phyloP scores from a whole-genome alignment of 495 filamentous ascomycete genomes.

The Apodospora peruviana region DNA sequence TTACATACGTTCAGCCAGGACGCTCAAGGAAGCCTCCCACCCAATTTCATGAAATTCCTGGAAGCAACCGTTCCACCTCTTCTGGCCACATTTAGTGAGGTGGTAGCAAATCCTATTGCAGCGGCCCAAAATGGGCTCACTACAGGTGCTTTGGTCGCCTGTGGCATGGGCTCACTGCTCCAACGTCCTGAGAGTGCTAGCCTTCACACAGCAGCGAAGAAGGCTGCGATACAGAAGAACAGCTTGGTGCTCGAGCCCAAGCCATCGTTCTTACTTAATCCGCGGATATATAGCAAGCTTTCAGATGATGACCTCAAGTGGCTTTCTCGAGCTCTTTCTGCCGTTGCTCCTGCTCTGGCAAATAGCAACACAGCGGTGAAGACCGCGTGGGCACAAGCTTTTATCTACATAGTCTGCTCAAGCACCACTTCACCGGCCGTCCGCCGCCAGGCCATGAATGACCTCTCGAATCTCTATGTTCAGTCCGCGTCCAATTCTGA shows the following conservation, averaged over 20 bases:
- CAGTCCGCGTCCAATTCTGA: conserved; percentile 41
- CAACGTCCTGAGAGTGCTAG: conserved; percentile 36
- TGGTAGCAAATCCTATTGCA: conserved; percentile 64
- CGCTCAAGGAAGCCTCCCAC: conserved; percentile 32
- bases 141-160: conserved; percentile 64
- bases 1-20: conserved; percentile 52
- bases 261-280: conserved; percentile 78
- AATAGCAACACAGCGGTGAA: conserved; percentile 25
- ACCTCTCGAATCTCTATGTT: conserved; percentile 57
- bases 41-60: conserved; percentile 47
- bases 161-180: conserved; percentile 52
- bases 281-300: conserved; percentile 76
- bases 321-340: conserved; percentile 63
- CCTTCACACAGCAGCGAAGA: conserved; percentile 45
- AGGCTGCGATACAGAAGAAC: conserved; percentile 54
- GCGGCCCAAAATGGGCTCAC: conserved; percentile 73
- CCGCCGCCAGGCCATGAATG: conserved; percentile 51
- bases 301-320: conserved; percentile 70
- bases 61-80: conserved; percentile 60
- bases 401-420: conserved; percentile 71
- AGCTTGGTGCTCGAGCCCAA: conserved; percentile 63
- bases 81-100: conserved; percentile 70
- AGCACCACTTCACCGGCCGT: conserved; percentile 49
- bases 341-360: conserved; percentile 43
- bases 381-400: conserved; percentile 70